A percentile compares a stretch with the other conserved stretches of the same genome.
These are phyloP conservation scores for Fomitopsis serialis DNA, from an alignment of 768 basidiomycete species.

Conservation along the genomic window DNA sequence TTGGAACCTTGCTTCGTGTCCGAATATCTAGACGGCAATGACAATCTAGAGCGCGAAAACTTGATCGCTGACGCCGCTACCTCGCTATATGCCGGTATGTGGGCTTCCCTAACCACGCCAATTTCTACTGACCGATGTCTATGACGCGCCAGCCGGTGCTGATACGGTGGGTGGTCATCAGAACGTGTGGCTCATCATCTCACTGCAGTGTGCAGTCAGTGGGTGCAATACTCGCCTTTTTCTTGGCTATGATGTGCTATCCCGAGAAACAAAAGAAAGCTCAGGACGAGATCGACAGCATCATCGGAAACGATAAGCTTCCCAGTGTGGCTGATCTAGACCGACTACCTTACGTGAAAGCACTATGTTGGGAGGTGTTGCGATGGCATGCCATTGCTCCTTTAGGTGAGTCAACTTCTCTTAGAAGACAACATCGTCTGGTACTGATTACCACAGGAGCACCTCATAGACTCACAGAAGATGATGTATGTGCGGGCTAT, in stretches of 20 bases:
- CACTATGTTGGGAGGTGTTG: slow-evolving; percentile 25
- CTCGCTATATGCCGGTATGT: slow-evolving; percentile 13
- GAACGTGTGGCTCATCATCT: neutral
- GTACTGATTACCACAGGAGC: no score
- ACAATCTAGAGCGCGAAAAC: slow-evolving; percentile 4
- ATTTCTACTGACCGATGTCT: neutral
- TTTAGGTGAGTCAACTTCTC: slow-evolving; percentile 19
- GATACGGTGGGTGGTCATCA: slow-evolving; percentile 11
- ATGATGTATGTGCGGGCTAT: slow-evolving; percentile 23
- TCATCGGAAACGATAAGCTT: slow-evolving; percentile 31
- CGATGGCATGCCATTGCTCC: slow-evolving; percentile 33
- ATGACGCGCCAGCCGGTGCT: slow-evolving; percentile 6
- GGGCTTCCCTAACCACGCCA: neutral
- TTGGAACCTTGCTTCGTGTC: slow-evolving; percentile 16
- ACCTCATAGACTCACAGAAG: slow-evolving; percentile 17
- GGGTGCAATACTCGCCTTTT: slow-evolving; percentile 25
- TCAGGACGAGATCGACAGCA: slow-evolving; percentile 31
- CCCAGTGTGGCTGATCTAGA: slow-evolving; percentile 34
- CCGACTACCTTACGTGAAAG: slow-evolving; percentile 17
- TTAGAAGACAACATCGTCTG: no score
- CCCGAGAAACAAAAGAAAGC: slow-evolving; percentile 32
- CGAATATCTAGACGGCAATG: slow-evolving; percentile 7
- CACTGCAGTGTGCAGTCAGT: slow-evolving; percentile 18
- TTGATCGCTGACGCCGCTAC: slow-evolving; percentile 10
- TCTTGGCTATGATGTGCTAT: slow-evolving; percentile 30